Percentiles rank a stretch among this genome's conserved stretches.
These are phyloP conservation scores for Euphorbia pulcherrima DNA, from an alignment of 345 rosid species.

Conservation along the genomic window DNA sequence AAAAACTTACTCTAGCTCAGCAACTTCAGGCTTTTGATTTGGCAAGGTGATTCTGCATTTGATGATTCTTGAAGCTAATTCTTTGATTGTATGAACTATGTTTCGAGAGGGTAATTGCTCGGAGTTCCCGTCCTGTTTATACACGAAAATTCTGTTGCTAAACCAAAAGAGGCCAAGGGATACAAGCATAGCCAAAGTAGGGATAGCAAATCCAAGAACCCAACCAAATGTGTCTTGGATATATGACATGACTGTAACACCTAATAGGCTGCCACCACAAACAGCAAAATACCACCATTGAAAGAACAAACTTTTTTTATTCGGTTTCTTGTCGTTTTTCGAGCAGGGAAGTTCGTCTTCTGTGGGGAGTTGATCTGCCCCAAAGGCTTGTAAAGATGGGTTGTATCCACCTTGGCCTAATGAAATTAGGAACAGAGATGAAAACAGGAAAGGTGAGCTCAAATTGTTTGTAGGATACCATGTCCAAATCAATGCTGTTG, in stretches of 20 bases:
- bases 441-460: slow-evolving; percentile 54
- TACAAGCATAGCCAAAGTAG: slow-evolving; percentile 61
- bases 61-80: slow-evolving; percentile 22
- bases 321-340: slow-evolving; percentile 37
- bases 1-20: slow-evolving; percentile 76
- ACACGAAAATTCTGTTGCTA: slow-evolving; percentile 52
- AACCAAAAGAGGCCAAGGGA: slow-evolving; percentile 48
- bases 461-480: slow-evolving; percentile 37
- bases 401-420: slow-evolving; percentile 78
- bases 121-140: slow-evolving; percentile 25
- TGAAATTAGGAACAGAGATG: slow-evolving; percentile 70
- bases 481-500: slow-evolving; percentile 59
- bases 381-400: slow-evolving; percentile 92
- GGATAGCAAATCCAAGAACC: slow-evolving; percentile 86
- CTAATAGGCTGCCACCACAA: slow-evolving; percentile 81
- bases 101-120: slow-evolving; percentile 24
- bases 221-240: slow-evolving; percentile 88
- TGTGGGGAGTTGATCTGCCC: slow-evolving; percentile 69
- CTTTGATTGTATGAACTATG: slow-evolving; percentile 37
- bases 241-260: slow-evolving; percentile 78
- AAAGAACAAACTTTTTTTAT: slow-evolving; percentile 56
- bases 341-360: slow-evolving; percentile 43
- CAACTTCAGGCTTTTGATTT: slow-evolving; percentile 34
- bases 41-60: slow-evolving; percentile 37
- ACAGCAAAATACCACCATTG: slow-evolving; percentile 96